These are phyloP conservation scores for Calonectria pseudoturangicola DNA, from an alignment of 2,329 filamentous ascomycete species.

Conservation along the genomic window DNA sequence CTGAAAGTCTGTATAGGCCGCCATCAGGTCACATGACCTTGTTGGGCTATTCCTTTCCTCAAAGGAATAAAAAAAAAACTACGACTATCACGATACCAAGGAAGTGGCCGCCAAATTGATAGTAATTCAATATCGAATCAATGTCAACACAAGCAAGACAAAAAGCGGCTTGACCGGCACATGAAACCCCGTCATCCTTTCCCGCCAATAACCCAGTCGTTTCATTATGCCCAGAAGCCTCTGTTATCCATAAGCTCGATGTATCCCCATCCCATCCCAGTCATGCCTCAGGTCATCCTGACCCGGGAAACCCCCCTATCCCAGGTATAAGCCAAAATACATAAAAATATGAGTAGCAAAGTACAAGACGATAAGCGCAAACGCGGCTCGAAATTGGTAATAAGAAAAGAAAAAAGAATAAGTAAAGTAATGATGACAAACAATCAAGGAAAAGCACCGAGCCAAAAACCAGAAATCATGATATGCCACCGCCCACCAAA, in stretches of 20 bases:
- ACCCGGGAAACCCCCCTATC: constrained; percentile 8
- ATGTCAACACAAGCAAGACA: constrained; percentile 49
- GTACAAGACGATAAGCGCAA: constrained; percentile 30
- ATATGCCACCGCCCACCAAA: constrained; percentile 35
- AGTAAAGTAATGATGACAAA: constrained; percentile 8
- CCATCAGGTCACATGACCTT: too few relatives aligned
- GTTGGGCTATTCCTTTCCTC: too few relatives aligned
- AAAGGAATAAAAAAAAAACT: too few relatives aligned
- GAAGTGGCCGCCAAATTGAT: constrained; percentile 27
- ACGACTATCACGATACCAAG: not conserved
- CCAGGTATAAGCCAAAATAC: constrained; percentile 25
- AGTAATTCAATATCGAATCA: constrained; percentile 47
- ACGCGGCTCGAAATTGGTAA: constrained; percentile 9
- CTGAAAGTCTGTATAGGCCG: too few relatives aligned
- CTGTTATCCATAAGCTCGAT: constrained; percentile 35
- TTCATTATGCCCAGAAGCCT: constrained; percentile 35
- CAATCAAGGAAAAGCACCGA: constrained; percentile 31
- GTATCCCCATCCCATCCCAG: constrained; percentile 31
- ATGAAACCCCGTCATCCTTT: constrained; percentile 36
- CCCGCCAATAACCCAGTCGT: constrained; percentile 32
- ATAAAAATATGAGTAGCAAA: constrained; percentile 27
- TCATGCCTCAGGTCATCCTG: constrained; percentile 24
- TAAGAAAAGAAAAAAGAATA: not conserved
- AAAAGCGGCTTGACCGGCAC: constrained; percentile 40
- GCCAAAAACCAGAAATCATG: constrained; percentile 28